Evolutionary conservation across 2,329 filamentous ascomycete species (phyloP), one percentile per base, ranked within the genome.

Genomic region (Teratosphaeria zuluensis): DNA sequence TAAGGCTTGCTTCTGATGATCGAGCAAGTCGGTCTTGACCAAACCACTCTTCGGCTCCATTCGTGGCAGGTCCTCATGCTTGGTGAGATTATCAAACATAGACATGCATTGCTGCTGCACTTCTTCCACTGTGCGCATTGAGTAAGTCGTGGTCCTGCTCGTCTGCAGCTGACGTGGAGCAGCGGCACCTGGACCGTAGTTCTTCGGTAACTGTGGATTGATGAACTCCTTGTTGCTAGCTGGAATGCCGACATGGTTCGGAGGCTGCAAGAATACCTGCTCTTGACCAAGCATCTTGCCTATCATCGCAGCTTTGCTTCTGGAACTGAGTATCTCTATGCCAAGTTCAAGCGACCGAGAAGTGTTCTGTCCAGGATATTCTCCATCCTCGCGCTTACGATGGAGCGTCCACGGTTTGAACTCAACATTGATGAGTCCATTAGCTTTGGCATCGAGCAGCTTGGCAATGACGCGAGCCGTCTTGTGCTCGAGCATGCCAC

Each of bases 1-100:
- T 0, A 97, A 80, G 0, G 88, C 92, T 73, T 96, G 91, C 72
- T 90, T 94, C 72, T 97, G 92, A 74, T 97, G 92, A 59, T 81
- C 81, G 51, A 96, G 83, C 19, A 97, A 76, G 31, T 83, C 79
- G 0, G 76, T 79, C 0, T 86, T 91, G 58, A 81, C 80, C 56
- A 94, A 80, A 6, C 77, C 73, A 2, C 75, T 63, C 56, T 84
- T 79, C 0, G 89, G 81, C 3, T 92, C 85, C 76, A 87, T 84
- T 63, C 86, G 82, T 0, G 88, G 88, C 6, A 97, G 76, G 60
- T 90, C 84, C 58, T 95, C 88, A 9, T 81, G 85, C 66, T 86
- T 86, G 30, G 86, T 83, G 46, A 96, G 82, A 7, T 86, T 58
- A 74, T 96, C 91, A 67, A 99, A 96, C 70, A 97, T 89, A 51